Evolutionary conservation across 176 grass and related monocot genomes (phyloP), one percentile per base, ranked within the genome.

Genomic region (Lolium rigidum): DNA sequence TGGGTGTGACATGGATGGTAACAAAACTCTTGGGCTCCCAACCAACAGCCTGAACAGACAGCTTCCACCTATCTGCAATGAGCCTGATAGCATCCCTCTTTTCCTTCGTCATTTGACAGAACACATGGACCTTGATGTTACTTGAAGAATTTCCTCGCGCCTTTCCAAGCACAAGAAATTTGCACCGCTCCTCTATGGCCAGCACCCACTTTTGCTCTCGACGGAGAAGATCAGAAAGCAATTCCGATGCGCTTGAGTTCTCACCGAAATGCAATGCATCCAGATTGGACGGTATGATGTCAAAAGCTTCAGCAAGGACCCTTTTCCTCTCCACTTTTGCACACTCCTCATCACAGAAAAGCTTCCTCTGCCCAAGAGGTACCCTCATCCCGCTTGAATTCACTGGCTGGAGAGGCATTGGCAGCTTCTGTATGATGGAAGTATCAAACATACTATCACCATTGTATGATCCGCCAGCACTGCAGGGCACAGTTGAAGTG

Each of bases 351-450:
- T 98, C 95, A 83, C 95, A 98, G 76, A 54, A 62, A 57, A 98
- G 87, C 68, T 95, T 98, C 87, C 95, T 93, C 87, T 96, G 97
- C 18, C 97, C 97, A 80, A 99, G 90, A 22, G 97, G 94, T 18
- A 96, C 81, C 87, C 87, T 91, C 74, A 60, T 94, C 74, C 76
- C 97, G 90, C 88, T 94, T 14, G 80, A 78, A 85, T 94, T 92
- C 59, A 99, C 70, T 47, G 90, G 92, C 63, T 91, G 94, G 21
- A 99, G 90, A 43, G 94, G 87, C 86, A 91, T 73, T 14, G 90
- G 90, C 78, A 96, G 82, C 80, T 96, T 92, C 82, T 95, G 96
- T 43, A 94, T 93, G 74, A 94, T 84, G 35, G 88, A 90, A n/a
- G 81, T 78, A 90, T 99, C 92, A 14, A 94, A 86, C 54, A 84